Conservation (phyloP, 2,329 filamentous ascomycete genomes). For the Colletotrichum orbiculare region DNA sequence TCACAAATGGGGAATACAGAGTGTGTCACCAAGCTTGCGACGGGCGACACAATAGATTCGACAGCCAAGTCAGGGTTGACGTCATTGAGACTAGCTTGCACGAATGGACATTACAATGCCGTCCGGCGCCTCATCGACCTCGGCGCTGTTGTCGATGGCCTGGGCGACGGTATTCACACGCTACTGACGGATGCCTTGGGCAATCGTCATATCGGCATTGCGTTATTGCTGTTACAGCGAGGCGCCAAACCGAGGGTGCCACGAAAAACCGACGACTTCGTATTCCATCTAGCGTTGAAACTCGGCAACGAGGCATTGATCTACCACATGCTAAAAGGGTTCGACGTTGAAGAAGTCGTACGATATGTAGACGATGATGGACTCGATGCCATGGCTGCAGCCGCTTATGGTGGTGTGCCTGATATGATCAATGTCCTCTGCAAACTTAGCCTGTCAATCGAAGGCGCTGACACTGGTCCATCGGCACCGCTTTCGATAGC, state of each 20-base stretch:
- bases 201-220: too few species aligned
- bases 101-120: rapidly evolving
- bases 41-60: neutral
- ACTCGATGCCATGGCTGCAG: neutral
- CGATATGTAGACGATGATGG: neutral
- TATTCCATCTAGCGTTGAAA: too few species aligned
- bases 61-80: neutral
- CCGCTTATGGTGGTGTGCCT: neutral
- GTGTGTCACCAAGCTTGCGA: neutral
- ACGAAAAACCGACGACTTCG: too few species aligned
- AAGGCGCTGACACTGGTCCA: neutral
- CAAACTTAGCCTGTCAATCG: neutral
- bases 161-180: neutral
- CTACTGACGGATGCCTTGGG: too few species aligned
- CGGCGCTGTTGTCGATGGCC: neutral
- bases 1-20: neutral
- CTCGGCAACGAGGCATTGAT: neutral
- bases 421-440: neutral
- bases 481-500: neutral
- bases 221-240: too few species aligned
- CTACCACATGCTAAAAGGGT: neutral
- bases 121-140: neutral
- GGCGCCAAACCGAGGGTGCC: too few species aligned
- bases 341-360: neutral
- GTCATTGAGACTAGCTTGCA: neutral